phyloP scores from a whole-genome alignment of 73 alveolate species.

The Symbiodinium natans region DNA sequence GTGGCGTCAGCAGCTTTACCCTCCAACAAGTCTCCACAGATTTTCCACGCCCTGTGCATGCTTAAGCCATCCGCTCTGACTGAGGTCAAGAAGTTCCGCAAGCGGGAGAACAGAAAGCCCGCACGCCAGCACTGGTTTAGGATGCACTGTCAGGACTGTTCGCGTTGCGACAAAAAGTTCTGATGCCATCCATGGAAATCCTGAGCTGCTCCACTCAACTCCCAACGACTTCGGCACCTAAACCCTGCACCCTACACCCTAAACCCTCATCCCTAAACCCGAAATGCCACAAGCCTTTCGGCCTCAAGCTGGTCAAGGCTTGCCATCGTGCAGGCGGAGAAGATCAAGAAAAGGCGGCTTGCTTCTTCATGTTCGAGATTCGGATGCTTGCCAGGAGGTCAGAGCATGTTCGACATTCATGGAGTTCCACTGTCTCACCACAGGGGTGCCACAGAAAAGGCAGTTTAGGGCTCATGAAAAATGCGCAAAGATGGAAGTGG shows the following conservation, averaged over 20 bases:
- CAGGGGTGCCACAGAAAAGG: background rate
- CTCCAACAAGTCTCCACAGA: too few relatives aligned
- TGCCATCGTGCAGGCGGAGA: slow-evolving; percentile 85
- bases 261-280: too few relatives aligned
- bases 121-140: background rate
- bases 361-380: too few relatives aligned
- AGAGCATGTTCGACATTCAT: too few relatives aligned
- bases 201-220: too few relatives aligned
- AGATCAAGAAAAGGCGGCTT: slow-evolving; percentile 83
- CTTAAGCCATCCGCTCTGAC: background rate
- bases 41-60: too few relatives aligned
- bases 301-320: slow-evolving; percentile 7
- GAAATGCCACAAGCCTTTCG: background rate
- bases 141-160: background rate
- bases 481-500: too few relatives aligned
- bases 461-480: background rate
- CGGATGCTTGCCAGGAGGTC: too few relatives aligned
- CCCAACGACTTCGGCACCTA: too few relatives aligned
- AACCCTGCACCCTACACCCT: too few relatives aligned
- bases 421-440: too few relatives aligned
- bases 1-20: too few relatives aligned
- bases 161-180: background rate
- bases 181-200: background rate
- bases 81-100: slow-evolving; percentile 77
- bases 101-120: slow-evolving; percentile 76